Conservation (phyloP, 768 basidiomycete genomes). For the Psilocybe cyanescens region DNA sequence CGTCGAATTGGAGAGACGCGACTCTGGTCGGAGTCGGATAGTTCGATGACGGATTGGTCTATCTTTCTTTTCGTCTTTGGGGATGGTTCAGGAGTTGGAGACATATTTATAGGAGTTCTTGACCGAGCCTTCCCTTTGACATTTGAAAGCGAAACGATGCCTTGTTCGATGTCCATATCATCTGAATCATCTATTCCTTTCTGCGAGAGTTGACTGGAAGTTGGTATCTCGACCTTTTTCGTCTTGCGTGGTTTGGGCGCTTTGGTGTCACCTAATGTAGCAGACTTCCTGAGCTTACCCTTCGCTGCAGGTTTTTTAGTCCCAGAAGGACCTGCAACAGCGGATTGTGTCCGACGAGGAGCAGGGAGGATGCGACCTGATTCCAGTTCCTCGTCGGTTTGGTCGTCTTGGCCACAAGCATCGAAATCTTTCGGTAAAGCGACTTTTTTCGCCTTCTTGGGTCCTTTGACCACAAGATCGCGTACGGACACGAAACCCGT, state of each 20-base stretch:
- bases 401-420: conserved; percentile 62
- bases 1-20: not conserved
- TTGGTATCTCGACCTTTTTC: conserved; percentile 27
- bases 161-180: conserved; percentile 58
- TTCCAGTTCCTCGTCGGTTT: conserved; percentile 69
- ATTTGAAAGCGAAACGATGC: conserved; percentile 27
- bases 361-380: conserved; percentile 47
- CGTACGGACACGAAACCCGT: conserved; percentile 74
- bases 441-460: conserved; percentile 45
- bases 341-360: conserved; percentile 57
- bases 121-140: not conserved
- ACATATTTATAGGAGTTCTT: conserved; percentile 2
- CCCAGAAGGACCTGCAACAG: conserved; percentile 31
- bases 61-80: conserved; percentile 12
- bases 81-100: conserved; percentile 11
- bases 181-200: conserved; percentile 56
- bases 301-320: conserved; percentile 34
- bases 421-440: conserved; percentile 48
- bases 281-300: conserved; percentile 44
- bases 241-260: conserved; percentile 31
- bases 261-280: conserved; percentile 37
- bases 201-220: conserved; percentile 45
- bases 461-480: conserved; percentile 58
- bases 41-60: conserved; percentile 27
- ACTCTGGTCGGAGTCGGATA: conserved; percentile 31